Base-by-base conservation (phyloP, 2,329 filamentous ascomycete genomes). In the Clarireedia hainanense region DNA sequence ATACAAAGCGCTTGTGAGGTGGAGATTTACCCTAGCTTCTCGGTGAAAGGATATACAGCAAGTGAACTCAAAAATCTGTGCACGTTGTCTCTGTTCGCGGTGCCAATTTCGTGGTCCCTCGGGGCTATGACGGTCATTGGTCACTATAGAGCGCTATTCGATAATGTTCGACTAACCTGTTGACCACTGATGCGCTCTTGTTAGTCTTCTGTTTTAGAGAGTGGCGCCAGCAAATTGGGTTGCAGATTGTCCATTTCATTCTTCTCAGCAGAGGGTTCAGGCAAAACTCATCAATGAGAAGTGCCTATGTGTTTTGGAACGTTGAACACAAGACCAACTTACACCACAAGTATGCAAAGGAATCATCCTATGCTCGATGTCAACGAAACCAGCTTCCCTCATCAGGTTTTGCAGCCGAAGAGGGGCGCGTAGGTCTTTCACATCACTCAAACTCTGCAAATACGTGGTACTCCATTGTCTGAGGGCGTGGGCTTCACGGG, bases 401-500 rank as follows among this genome's bases (percentile, higher is more conserved):
- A 70, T 67, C 55, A 67, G 56, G 20, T 60, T 60, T 24, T 58
- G 55, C 58, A 91, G 70, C 45, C 78, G 80, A 53, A 84, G 72
- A 10, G 84, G 80, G 34, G 81, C 80, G 54, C 86, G 76, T 20
- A 85, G 80, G 64, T 90, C 82, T 63, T 90, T 90, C 52, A 76
- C 72, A 17, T 77, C 79, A 57, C 84, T 78, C 66, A 87, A 71
- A 30, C 82, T 79, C 58, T 79, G 74, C 62, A 86, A 72, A 67
- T 88, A 88, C 54, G 75, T 74, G 52, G 76, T 76, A 48, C 85
- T 89, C 86, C 86, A 90, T 61, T 79, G 75, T 15, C 78, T 76
- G 52, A 91, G 74, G 2, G 83, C 85, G 67, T 88, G 80, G 52
- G 78, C 79, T 84, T 59, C 23, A 52, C 20, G 34, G 36, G 49